Evolutionary conservation across 495 filamentous ascomycete genomes (phyloP).

Genomic region (Hyaloscypha bicolor): DNA sequence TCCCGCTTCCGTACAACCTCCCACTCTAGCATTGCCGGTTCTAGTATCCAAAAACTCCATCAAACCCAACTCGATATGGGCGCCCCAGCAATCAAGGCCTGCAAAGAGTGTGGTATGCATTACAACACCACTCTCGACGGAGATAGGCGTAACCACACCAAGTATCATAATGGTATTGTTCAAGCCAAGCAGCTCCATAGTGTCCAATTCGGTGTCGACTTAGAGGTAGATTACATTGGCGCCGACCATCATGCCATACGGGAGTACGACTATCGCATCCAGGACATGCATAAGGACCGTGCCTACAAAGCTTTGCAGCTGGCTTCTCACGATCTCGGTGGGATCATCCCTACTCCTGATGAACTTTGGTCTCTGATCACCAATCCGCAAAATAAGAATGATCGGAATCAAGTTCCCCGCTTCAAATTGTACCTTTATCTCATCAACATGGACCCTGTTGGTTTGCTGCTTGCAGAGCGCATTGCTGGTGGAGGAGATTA

Average conservation of each 20-base stretch:
- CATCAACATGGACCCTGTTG: conserved; percentile 4
- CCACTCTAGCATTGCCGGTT: conserved; percentile 1
- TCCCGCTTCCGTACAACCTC: not conserved
- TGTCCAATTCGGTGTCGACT: not conserved
- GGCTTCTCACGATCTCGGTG: conserved; percentile 1
- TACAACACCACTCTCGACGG: conserved; percentile 17
- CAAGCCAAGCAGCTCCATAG: not conserved
- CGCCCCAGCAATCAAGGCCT: not conserved
- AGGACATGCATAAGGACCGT: not conserved
- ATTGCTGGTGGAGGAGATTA: conserved; percentile 3
- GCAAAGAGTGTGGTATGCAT: conserved; percentile 17
- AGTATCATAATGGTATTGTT: not conserved
- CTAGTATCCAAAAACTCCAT: not conserved
- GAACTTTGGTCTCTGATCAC: conserved; percentile 8
- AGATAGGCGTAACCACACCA: conserved; percentile 12
- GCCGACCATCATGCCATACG: not conserved
- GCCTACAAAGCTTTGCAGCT: conserved; percentile 5
- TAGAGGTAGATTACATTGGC: not conserved
- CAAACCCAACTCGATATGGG: conserved; percentile 24
- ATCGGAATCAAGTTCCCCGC: conserved; percentile 9
- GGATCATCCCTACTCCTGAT: not conserved
- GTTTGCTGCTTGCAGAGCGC: conserved; percentile 13
- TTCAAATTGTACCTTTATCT: conserved; percentile 25
- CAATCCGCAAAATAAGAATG: conserved; percentile 5
- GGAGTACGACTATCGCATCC: not conserved